Base-by-base conservation (phyloP, 192 early-diverging fungal species). In the Lobosporangium transversale region DNA sequence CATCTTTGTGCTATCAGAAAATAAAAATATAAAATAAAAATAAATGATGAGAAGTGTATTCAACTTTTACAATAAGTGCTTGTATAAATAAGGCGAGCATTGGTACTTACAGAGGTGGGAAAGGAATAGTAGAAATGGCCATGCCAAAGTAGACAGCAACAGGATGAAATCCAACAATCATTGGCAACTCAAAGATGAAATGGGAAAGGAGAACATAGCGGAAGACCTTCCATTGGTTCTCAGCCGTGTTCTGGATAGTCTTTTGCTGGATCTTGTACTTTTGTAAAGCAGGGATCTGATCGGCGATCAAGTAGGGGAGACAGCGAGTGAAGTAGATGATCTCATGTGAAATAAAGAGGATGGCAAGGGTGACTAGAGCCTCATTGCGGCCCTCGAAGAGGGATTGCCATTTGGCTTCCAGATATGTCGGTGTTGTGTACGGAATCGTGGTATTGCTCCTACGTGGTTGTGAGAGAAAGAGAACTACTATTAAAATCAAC, bases 221-320 rank as follows among this genome's bases (percentile, higher is more conserved):
- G 43, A 91, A 61, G 53, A 92, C 94, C 55, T 88, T 91, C 89
- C 90, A 92, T 78, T 91, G 85, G 74, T 90, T 84, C 53, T 71
- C 82, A 4, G 65, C 31, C 0, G 89, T 89, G 68, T 90, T 90
- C 14, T 83, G 81, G 71, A 92, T 90, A 30, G 83, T 79, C 87
- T 88, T 76, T 52, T 81, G 88, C 84, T 98, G 96, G 64, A 98
- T 91, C 84, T 93, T 95, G 87, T 94, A 98, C 78, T 93, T 88
- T 63, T 91, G 86, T 73, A 97, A 85, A 14, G 81, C 84, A 2
- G 96, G 95, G 60, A 98, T 93, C 58, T 89, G 86, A 79, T 98
- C 96, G 65, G 89, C 90, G 50, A 92, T 78, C 33, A 88, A 76
- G 75, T 92, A 98, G 26, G 96, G 96, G n/a, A 95, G 27, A 79